Conservation (phyloP, 306 rosid species). For the Begonia peltatifolia region DNA sequence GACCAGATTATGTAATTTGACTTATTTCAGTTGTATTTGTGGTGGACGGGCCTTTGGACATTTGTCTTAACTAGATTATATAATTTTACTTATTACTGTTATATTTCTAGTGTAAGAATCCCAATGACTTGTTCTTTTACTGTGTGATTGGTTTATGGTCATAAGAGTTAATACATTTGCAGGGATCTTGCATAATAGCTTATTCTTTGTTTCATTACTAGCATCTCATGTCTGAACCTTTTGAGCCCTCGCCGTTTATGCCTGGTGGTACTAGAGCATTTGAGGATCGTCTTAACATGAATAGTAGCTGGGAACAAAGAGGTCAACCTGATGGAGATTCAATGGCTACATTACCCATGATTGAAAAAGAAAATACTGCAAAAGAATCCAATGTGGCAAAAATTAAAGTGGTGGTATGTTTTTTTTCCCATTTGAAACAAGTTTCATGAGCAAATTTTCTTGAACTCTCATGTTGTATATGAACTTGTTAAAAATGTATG, state of each 20-base stretch:
- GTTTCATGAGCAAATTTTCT: background rate
- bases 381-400: slow-evolving; percentile 85
- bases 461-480: background rate
- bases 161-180: background rate
- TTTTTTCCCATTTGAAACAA: background rate
- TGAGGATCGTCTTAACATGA: slow-evolving; percentile 47
- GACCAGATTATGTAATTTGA: too few relatives aligned
- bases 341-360: slow-evolving; percentile 26
- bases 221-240: slow-evolving; percentile 83
- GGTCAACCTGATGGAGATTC: slow-evolving; percentile 42
- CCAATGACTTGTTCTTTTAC: too few relatives aligned
- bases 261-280: slow-evolving; percentile 50
- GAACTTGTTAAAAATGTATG: too few relatives aligned
- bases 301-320: slow-evolving; percentile 39
- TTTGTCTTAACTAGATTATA: too few relatives aligned
- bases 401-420: slow-evolving; percentile 96
- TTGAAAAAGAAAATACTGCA: slow-evolving; percentile 48
- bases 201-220: slow-evolving; percentile 22
- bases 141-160: too few relatives aligned
- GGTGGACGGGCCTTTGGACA: too few relatives aligned
- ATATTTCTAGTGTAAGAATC: too few relatives aligned
- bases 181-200: slow-evolving; percentile 12
- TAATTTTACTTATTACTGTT: too few relatives aligned
- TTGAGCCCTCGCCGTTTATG: slow-evolving; percentile 84
- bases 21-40: too few relatives aligned